Conservation (phyloP, 768 basidiomycete genomes). For the Lyophyllum atratum region DNA sequence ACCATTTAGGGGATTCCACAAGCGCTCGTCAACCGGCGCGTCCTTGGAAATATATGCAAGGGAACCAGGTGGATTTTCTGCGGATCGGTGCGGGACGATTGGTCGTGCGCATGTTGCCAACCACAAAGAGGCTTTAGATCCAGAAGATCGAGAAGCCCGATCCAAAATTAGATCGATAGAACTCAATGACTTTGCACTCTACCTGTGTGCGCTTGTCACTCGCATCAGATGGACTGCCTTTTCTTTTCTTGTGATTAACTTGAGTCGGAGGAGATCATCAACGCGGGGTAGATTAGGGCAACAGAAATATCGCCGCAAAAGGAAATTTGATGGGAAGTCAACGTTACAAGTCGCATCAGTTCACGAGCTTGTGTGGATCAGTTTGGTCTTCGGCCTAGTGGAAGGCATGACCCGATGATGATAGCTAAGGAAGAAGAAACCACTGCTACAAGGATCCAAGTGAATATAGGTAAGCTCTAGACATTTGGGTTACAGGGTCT, state of each 20-base stretch:
- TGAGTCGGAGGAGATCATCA: neutral
- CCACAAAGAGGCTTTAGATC: conserved; percentile 26
- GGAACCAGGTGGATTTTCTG: conserved; percentile 35
- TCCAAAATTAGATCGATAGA: conserved; percentile 8
- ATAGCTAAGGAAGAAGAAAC: neutral
- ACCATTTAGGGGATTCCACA: conserved; percentile 25
- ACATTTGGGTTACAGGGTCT: too few relatives aligned
- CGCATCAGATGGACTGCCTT: neutral
- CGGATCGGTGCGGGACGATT: conserved; percentile 37
- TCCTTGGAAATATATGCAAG: conserved; percentile 26
- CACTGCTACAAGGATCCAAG: neutral
- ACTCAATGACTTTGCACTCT: neutral
- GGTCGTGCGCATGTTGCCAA: conserved; percentile 29
- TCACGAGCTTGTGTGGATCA: neutral
- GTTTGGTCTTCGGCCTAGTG: neutral
- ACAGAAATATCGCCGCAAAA: neutral
- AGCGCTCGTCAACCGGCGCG: conserved; percentile 19
- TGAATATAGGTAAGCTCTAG: neutral
- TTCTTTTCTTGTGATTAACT: neutral
- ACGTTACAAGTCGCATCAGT: neutral
- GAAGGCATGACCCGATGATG: neutral
- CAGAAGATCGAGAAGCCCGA: conserved; percentile 22
- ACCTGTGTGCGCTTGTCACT: neutral
- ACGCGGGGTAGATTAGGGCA: conserved; percentile 8
- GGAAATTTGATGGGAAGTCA: neutral